Evolutionary conservation across 78 protist genomes (phyloP), one percentile per base, ranked within the genome.

Genomic region (Isochrysis galbana): DNA sequence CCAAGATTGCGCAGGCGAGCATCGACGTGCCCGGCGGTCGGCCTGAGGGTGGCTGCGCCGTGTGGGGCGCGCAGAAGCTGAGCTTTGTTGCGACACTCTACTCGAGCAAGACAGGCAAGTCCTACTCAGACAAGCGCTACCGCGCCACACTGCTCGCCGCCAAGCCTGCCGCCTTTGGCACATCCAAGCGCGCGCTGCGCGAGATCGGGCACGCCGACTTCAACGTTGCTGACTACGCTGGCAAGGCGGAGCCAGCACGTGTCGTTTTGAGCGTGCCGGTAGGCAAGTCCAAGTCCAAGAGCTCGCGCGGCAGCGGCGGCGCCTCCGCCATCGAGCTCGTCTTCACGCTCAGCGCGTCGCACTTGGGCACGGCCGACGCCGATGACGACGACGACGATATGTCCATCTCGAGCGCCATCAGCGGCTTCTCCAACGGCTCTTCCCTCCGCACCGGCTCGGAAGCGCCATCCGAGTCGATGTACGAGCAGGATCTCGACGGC

Each of bases 371-470:
- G 4, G 74, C 17, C 11, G 80, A n/a, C 41, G 77, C 17, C 77
- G 77, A 69, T n/a, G 80, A 70, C 39, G 80, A 70, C 80, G 80
- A 70, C 80, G 80, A 70, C 80, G 80, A 70, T 23, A 21, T 14
- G 42, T 70, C 80, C 80, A 70, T 70, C 80, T 70, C 80, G 42
- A 36, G 44, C 39, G 80, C 80, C 29, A 5, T 70, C 80, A 32
- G 44, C 39, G 80, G 80, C 80, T 34, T 70, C 80, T 32, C 80
- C 41, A 23, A 22, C 80, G 41, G 7, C 41, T 23, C 72, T 11
- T 23, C 72, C 32, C n/a, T 3, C n/a, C 5, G 22, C 72, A 19
- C 80, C 80, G 41, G 4, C 41, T n/a, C 80, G 80, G 41, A 4
- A 17, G 22, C 21, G 32, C 17, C n/a, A 36, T 5, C 5, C 45